Evolutionary conservation across 108 stramenopile species (phyloP), one percentile per base, ranked within the genome.

Genomic region (Cyclotella cryptica): DNA sequence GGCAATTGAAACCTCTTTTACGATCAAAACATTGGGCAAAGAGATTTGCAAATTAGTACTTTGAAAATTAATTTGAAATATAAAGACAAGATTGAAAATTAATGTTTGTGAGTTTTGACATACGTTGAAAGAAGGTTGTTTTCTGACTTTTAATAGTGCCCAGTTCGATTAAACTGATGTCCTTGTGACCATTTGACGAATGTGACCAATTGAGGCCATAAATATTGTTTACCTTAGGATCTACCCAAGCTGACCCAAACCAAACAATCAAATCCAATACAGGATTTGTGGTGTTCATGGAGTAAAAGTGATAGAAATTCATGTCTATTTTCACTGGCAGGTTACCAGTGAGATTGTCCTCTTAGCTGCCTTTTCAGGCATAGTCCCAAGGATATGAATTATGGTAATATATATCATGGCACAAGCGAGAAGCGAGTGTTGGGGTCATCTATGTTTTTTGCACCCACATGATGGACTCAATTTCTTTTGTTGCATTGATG

Each of bases 331-430:
- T 78, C 0, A 86, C 68, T 24, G 78, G 78, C 0, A 83, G n/a
- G n/a, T n/a, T 13, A 15, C 85, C 85, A 8, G 53, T 49, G 35
- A 61, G 59, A 12, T 75, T 62, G 3, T 46, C 74, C 0, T 66
- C 21, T 42, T 18, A 43, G 0, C 67, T 21, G 3, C 67, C 28
- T 3, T 18, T 19, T 81, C 85, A 86, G 0, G 69, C 69, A 27
- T 78, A 80, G 26, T 86, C 82, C 72, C 72, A 86, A n/a, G 85
- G 85, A 41, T 71, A 86, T 10, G 69, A 28, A 30, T 75, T 62
- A 35, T 45, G 28, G 21, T 86, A 81, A 44, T 86, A 86, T 22
- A 77, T 26, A 68, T 77, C 75, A 17, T 30, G 17, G 40, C 75
- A 57, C 3, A 77, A 53, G 0, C 58, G 58, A 0, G 75, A 77